Evolutionary conservation across 805 yeast species (phyloP).

Genomic region (Yamadazyma insecticola): DNA sequence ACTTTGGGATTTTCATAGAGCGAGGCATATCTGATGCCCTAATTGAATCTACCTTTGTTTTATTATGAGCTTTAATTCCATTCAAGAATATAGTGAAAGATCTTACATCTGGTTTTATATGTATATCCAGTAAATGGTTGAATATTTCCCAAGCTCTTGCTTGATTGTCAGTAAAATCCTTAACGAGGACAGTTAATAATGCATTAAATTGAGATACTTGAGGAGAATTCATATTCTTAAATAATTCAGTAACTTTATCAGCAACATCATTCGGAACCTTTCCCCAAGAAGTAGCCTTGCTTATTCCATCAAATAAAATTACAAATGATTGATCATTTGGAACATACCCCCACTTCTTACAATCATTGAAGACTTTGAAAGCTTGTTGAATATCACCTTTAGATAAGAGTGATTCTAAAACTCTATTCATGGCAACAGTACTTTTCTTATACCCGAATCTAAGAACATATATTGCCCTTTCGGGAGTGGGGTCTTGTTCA

Average conservation of each 20-base stretch:
- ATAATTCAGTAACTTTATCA: background rate
- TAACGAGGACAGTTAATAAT: slow-evolving; percentile 29
- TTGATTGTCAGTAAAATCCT: slow-evolving; percentile 29
- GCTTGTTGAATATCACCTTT: slow-evolving; percentile 44
- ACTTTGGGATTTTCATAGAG: no score
- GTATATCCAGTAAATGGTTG: slow-evolving; percentile 13
- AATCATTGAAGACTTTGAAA: slow-evolving; percentile 44
- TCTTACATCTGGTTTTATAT: slow-evolving; percentile 25
- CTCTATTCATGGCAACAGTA: slow-evolving; percentile 58
- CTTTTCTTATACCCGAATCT: slow-evolving; percentile 47
- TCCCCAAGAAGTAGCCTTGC: slow-evolving; percentile 8
- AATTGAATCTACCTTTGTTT: no score
- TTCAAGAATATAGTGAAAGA: slow-evolving; percentile 36
- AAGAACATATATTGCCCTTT: slow-evolving; percentile 51
- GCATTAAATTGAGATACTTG: slow-evolving; percentile 32
- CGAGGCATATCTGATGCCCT: no score
- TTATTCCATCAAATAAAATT: slow-evolving; percentile 32
- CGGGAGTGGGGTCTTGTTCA: slow-evolving; percentile 38
- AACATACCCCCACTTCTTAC: slow-evolving; percentile 60
- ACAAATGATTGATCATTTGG: slow-evolving; percentile 43
- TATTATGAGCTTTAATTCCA: no score
- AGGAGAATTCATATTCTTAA: slow-evolving; percentile 1
- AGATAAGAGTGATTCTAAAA: slow-evolving; percentile 45
- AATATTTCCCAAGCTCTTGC: slow-evolving; percentile 34
- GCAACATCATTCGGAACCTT: slow-evolving; percentile 1